Base-by-base conservation (phyloP, 371 early-diverging fungal genomes). In the Blastocladiella emersonii region DNA sequence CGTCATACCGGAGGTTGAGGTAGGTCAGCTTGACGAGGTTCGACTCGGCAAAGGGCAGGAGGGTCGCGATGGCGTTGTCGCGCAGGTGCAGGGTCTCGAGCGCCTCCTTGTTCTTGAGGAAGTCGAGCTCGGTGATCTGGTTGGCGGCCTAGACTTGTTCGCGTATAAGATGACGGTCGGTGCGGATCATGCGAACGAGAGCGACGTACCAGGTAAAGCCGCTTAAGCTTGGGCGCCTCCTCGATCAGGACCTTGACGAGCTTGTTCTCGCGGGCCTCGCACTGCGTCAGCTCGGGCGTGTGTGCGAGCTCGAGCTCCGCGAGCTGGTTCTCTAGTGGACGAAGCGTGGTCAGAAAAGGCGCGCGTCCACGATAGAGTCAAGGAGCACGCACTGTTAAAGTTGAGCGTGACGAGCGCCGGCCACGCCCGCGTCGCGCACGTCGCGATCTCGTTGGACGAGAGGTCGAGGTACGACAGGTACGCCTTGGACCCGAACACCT, bases 201-300 rank as follows among this genome's bases (percentile, higher is more conserved):
- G 55, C 7, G 5, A 10, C 44, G 8, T 59, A 59, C 59, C n/a
- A 59, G 21, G 32, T 59, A 59, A 7, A 59, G 36, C 13, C n/a
- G 25, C 23, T 59, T n/a, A 8, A 59, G 17, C 32, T 59, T 37
- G 10, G 57, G 37, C 6, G 37, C 30, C 1, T 57, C n/a, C 21
- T n/a, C 44, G 3, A 37, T 8, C 2, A 12, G 15, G 0, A 43
- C 44, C 27, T 10, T 7, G 21, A 23, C 4, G 17, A 59, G 13
- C 37, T 34, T 25, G 35, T 59, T 59, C 10, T n/a, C 13, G 27
- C 59, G 59, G 21, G 59, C 59, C 32, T 59, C 59, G 59, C 34
- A n/a, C 27, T 8, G 8, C 37, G 27, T 7, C 36, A 59, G 43
- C 15, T 21, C 59, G 8, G 36, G 59, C 17, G 59, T 39, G 25